Percentiles rank a stretch among this genome's conserved stretches.
These are phyloP conservation scores for Stephania yunnanensis DNA, from an alignment of 164 flowering plant species.

Conservation along the genomic window DNA sequence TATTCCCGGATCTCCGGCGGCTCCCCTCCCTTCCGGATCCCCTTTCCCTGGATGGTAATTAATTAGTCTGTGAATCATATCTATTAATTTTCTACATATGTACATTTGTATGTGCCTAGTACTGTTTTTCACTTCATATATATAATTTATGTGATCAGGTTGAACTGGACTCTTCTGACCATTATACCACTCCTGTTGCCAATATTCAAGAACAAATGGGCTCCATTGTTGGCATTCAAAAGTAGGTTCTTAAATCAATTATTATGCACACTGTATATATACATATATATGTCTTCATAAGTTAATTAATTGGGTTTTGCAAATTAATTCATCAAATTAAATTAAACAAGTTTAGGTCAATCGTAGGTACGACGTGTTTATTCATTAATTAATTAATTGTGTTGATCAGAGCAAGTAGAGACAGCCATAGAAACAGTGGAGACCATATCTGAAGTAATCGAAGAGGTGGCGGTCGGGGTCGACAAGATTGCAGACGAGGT, in stretches of 20 bases:
- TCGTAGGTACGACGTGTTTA: no score
- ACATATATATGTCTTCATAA: not conserved
- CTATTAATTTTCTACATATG: not conserved
- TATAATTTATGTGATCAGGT: not conserved
- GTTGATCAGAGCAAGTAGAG: conserved; percentile 29
- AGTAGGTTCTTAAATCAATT: not conserved
- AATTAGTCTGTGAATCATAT: no score
- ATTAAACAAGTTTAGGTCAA: not conserved
- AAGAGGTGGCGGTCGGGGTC: conserved; percentile 36
- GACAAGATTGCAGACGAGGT: conserved; percentile 39
- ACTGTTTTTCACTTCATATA: no score
- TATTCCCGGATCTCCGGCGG: not conserved
- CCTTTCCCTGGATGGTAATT: conserved; percentile 10
- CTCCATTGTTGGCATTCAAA: conserved; percentile 3
- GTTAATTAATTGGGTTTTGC: no score
- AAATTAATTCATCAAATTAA: no score
- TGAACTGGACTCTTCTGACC: no score
- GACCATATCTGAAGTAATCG: conserved; percentile 31
- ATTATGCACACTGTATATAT: not conserved
- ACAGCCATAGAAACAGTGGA: conserved; percentile 24
- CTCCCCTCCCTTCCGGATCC: not conserved
- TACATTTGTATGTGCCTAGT: not conserved
- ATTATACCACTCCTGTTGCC: conserved; percentile 4
- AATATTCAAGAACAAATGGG: conserved; percentile 10
- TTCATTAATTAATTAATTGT: not conserved